Conservation (phyloP, 352 stramenopile genomes). For the Phytophthora tubulina region DNA sequence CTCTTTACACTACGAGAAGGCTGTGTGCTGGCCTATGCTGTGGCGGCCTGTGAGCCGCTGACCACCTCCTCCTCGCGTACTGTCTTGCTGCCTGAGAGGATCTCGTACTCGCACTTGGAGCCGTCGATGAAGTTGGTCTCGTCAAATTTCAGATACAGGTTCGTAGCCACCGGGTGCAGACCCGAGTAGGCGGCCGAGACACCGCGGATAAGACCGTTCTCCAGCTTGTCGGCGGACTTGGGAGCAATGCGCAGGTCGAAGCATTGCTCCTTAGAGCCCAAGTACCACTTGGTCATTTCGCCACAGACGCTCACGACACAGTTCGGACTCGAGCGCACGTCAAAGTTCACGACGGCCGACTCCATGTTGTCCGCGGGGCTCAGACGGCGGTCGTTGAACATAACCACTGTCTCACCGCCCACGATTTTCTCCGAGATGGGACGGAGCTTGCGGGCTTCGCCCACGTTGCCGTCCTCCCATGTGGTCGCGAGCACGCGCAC, state of each 20-base stretch:
- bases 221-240: slow-evolving; percentile 57
- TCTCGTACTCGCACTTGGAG: slow-evolving; percentile 72
- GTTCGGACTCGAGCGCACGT: slow-evolving; percentile 72
- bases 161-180: slow-evolving; percentile 58
- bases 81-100: slow-evolving; percentile 72
- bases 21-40: slow-evolving; percentile 34
- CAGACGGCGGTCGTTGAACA: slow-evolving; percentile 69
- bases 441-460: slow-evolving; percentile 37
- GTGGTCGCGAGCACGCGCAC: slow-evolving; percentile 49
- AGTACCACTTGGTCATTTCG: slow-evolving; percentile 67
- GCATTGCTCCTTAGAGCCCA: slow-evolving; percentile 71
- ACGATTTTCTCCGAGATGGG: slow-evolving; percentile 61
- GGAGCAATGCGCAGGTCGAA: slow-evolving; percentile 77
- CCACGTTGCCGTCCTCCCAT: slow-evolving; percentile 46
- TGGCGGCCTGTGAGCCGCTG: slow-evolving; percentile 26
- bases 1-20: slow-evolving; percentile 49
- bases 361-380: slow-evolving; percentile 50
- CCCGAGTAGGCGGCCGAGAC: slow-evolving; percentile 75
- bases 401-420: slow-evolving; percentile 72
- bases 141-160: slow-evolving; percentile 87
- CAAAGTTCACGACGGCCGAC: slow-evolving; percentile 73
- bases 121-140: slow-evolving; percentile 80
- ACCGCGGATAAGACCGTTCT: slow-evolving; percentile 74
- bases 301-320: slow-evolving; percentile 84
- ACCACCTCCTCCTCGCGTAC: slow-evolving; percentile 40